A percentile compares a stretch with the other conserved stretches of the same genome.
Evolutionary conservation across 352 stramenopile species (phyloP).

Genomic region (Globisporangium heterothallicum): DNA sequence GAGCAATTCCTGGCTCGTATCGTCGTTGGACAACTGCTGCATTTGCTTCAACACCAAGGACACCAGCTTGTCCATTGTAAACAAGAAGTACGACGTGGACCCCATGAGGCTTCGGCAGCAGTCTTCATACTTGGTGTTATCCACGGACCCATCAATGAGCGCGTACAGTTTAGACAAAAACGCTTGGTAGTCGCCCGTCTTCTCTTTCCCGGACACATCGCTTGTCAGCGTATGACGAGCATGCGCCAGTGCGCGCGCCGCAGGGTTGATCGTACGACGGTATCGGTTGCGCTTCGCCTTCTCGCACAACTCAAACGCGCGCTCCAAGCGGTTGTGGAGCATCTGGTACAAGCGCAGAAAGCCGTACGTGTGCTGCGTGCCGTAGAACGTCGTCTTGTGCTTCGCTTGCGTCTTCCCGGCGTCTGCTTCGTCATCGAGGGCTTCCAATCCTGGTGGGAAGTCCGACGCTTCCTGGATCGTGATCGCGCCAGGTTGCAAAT

Average conservation of each 20-base stretch:
- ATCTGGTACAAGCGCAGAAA: constrained; percentile 89
- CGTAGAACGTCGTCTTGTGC: constrained; percentile 60
- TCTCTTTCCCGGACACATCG: constrained; percentile 49
- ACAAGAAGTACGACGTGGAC: constrained; percentile 88
- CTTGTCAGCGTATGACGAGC: constrained; percentile 48
- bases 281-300: constrained; percentile 83
- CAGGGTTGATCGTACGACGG: constrained; percentile 83
- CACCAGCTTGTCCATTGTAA: constrained; percentile 91
- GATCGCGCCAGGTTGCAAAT: constrained; percentile 67
- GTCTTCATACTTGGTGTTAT: constrained; percentile 88
- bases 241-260: constrained; percentile 70
- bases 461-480: constrained; percentile 73
- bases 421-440: constrained; percentile 57
- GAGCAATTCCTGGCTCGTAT: constrained; percentile 73
- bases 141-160: constrained; percentile 82
- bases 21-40: constrained; percentile 78
- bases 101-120: constrained; percentile 86
- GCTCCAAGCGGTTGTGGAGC: constrained; percentile 79
- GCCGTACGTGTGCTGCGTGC: constrained; percentile 83
- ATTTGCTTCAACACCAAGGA: constrained; percentile 85
- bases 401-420: constrained; percentile 31
- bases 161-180: constrained; percentile 86
- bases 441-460: constrained; percentile 60
- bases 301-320: constrained; percentile 77
- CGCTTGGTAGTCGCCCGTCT: constrained; percentile 81